phyloP scores from a whole-genome alignment of 1,284 basidiomycete genomes.

The Papiliotrema nemorosa region DNA sequence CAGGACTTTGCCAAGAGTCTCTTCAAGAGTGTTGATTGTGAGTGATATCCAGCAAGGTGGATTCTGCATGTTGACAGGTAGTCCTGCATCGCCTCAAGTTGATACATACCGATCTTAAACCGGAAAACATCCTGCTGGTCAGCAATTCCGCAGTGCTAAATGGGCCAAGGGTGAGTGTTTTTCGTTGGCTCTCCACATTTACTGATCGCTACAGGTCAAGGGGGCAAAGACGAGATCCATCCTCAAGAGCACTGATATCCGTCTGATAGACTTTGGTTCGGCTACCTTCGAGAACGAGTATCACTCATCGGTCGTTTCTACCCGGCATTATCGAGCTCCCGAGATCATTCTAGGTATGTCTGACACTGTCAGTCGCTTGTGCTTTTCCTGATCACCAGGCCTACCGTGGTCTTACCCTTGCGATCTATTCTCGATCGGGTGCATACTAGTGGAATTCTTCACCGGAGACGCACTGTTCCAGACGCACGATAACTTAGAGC shows the following conservation, averaged over 20 bases:
- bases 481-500: constrained; percentile 98
- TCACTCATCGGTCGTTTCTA: constrained; percentile 95
- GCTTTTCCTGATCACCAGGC: constrained; percentile 58
- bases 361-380: too few relatives aligned
- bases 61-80: constrained; percentile 40
- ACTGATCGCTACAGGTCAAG: constrained; percentile 4
- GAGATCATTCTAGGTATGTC: constrained; percentile 92
- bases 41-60: constrained; percentile 37
- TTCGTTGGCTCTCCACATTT: not conserved
- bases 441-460: constrained; percentile 97
- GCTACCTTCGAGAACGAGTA: constrained; percentile 98
- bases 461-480: constrained; percentile 97
- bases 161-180: constrained; percentile 31
- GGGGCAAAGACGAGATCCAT: constrained; percentile 20
- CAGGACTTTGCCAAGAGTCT: constrained; percentile 93
- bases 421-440: constrained; percentile 97
- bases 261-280: constrained; percentile 94
- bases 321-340: constrained; percentile 96
- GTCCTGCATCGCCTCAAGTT: constrained; percentile 88
- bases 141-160: constrained; percentile 63
- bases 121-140: constrained; percentile 95
- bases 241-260: constrained; percentile 74
- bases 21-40: constrained; percentile 89
- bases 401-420: constrained; percentile 98
- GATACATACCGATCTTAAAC: constrained; percentile 98